These are phyloP conservation scores for Phytophthora pisi DNA, from an alignment of 352 stramenopile genomes.

Conservation along the genomic window DNA sequence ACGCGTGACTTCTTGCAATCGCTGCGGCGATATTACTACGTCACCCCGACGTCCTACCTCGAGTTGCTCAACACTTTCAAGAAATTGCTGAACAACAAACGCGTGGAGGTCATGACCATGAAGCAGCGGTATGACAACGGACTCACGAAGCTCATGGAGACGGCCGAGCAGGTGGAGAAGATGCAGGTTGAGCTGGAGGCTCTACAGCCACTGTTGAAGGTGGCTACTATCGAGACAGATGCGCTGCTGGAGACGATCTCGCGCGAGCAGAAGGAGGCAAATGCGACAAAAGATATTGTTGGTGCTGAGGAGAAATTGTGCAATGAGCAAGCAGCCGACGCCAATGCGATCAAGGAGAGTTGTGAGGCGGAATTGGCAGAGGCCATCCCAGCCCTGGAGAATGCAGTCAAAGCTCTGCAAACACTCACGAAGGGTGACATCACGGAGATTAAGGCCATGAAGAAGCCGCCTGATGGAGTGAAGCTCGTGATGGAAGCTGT, in stretches of 20 bases:
- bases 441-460: constrained; percentile 97
- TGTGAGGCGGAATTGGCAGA: constrained; percentile 93
- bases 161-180: constrained; percentile 92
- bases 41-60: constrained; percentile 95
- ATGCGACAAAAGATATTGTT: constrained; percentile 86
- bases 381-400: constrained; percentile 92
- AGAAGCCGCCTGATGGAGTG: constrained; percentile 94
- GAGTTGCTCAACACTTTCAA: constrained; percentile 97
- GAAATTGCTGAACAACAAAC: constrained; percentile 91
- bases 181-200: constrained; percentile 94
- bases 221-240: constrained; percentile 92
- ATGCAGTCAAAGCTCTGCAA: constrained; percentile 91
- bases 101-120: constrained; percentile 90
- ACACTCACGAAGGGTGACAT: constrained; percentile 95
- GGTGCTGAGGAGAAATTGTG: constrained; percentile 85
- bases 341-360: constrained; percentile 89
- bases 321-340: constrained; percentile 88
- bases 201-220: constrained; percentile 92
- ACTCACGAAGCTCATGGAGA: constrained; percentile 93
- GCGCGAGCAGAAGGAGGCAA: constrained; percentile 86
- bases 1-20: constrained; percentile 85
- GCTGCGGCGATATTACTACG: constrained; percentile 94
- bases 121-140: constrained; percentile 94
- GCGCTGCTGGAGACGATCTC: constrained; percentile 89
- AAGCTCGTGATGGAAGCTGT: constrained; percentile 96